phyloP scores from a whole-genome alignment of 75 land plant genomes.

The Pinus tabuliformis region DNA sequence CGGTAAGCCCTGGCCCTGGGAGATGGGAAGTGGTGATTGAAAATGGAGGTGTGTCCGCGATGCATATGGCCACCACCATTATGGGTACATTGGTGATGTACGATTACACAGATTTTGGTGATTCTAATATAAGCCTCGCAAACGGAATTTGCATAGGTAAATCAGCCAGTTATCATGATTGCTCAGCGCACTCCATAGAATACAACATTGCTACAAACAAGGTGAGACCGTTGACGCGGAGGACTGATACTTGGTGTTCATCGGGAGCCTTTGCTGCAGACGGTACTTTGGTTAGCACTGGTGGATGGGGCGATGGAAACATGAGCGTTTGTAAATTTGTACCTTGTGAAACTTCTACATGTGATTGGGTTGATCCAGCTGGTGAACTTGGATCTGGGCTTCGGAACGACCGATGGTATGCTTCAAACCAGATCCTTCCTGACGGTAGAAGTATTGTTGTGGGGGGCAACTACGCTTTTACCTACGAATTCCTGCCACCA shows the following conservation, averaged over 20 bases:
- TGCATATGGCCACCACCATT: slow-evolving; percentile 69
- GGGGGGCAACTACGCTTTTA: slow-evolving; percentile 25
- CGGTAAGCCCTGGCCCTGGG: slow-evolving; percentile 5
- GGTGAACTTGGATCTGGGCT: slow-evolving; percentile 4
- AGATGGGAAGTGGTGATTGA: slow-evolving; percentile 45
- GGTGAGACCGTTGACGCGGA: slow-evolving; percentile 30
- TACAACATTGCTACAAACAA: slow-evolving; percentile 24
- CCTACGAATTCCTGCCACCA: slow-evolving; percentile 31
- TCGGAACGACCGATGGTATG: slow-evolving; percentile 30
- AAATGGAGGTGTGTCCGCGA: slow-evolving; percentile 66
- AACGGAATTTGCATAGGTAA: slow-evolving; percentile 25
- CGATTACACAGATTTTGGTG: slow-evolving; percentile 70
- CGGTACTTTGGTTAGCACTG: slow-evolving; percentile 40
- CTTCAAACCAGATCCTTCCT: slow-evolving; percentile 32
- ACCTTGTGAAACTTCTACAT: slow-evolving; percentile 16
- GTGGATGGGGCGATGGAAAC: slow-evolving; percentile 27
- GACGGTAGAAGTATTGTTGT: slow-evolving; percentile 32
- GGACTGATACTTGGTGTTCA: slow-evolving; percentile 50
- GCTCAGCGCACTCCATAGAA: slow-evolving; percentile 37
- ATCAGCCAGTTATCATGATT: background rate
- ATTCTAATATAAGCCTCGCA: slow-evolving; percentile 37
- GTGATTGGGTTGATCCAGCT: slow-evolving; percentile 28
- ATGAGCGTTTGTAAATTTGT: slow-evolving; percentile 19
- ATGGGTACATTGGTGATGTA: slow-evolving; percentile 54
- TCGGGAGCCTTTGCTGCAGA: slow-evolving; percentile 33